Percentiles rank a stretch among this genome's conserved stretches.
Conservation (phyloP, 176 grass and related monocot genomes). For the Lolium rigidum region DNA sequence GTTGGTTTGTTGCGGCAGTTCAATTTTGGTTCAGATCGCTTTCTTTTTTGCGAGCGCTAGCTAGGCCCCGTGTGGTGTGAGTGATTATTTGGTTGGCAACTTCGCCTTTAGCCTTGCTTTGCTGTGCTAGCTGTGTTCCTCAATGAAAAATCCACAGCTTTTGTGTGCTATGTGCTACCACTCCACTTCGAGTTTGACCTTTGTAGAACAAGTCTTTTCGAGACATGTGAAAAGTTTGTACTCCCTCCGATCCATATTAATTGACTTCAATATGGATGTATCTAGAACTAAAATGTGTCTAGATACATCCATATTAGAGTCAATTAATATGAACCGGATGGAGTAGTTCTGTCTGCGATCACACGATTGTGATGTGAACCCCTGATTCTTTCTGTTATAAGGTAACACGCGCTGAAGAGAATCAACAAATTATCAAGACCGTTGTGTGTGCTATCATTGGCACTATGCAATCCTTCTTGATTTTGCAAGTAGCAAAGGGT, state of each 20-base stretch:
- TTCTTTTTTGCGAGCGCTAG: slow-evolving; percentile 33
- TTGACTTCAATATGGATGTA: no score
- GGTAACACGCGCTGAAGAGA: no score
- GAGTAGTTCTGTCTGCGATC: background rate
- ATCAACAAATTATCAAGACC: background rate
- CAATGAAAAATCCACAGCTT: slow-evolving; percentile 21
- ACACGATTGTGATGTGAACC: background rate
- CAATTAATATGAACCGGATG: no score
- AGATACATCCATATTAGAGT: no score
- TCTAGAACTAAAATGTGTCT: no score
- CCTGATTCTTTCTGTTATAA: background rate
- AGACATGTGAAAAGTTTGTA: background rate
- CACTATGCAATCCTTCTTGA: background rate
- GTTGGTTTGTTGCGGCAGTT: slow-evolving; percentile 54
- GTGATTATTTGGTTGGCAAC: slow-evolving; percentile 43
- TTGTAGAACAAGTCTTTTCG: background rate
- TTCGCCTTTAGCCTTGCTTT: slow-evolving; percentile 3
- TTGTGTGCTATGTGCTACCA: slow-evolving; percentile 9
- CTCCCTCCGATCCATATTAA: no score
- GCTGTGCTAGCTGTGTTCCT: slow-evolving; percentile 12
- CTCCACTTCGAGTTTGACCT: slow-evolving; percentile 2
- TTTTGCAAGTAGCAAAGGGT: background rate
- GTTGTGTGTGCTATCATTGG: background rate
- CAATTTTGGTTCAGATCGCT: slow-evolving; percentile 35
- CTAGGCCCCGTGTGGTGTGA: no score